phyloP scores from a whole-genome alignment of 768 basidiomycete species.

The Mycena vitilis region DNA sequence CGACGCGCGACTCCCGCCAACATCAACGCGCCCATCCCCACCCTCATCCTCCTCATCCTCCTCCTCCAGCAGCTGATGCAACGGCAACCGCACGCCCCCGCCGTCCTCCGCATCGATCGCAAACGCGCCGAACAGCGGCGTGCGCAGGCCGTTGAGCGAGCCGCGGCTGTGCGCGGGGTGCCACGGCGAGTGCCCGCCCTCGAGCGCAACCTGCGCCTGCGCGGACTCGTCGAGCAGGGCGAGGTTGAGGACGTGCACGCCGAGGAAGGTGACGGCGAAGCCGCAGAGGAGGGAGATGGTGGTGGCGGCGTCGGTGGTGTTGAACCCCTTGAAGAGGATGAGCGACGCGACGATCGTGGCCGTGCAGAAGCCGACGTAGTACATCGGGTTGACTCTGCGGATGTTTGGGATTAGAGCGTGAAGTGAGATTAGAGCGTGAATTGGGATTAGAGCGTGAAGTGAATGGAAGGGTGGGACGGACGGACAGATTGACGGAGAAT shows the following conservation, averaged over 20 bases:
- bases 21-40: too few relatives aligned
- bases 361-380: constrained; percentile 93
- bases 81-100: constrained; percentile 62
- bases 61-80: constrained; percentile 75
- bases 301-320: constrained; percentile 83
- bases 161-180: neutral
- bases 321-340: constrained; percentile 97
- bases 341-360: constrained; percentile 93
- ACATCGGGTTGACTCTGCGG: neutral
- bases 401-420: constrained; percentile 71
- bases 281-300: constrained; percentile 74
- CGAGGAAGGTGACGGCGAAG: constrained; percentile 47
- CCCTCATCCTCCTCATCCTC: constrained; percentile 39
- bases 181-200: constrained; percentile 48
- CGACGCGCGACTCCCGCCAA: too few relatives aligned
- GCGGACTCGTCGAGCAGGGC: constrained; percentile 26
- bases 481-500: constrained; percentile 97
- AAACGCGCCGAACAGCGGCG: constrained; percentile 72
- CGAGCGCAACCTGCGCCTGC: neutral
- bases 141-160: constrained; percentile 52
- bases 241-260: constrained; percentile 35
- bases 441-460: neutral
- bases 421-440: constrained; percentile 92
- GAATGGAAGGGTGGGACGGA: constrained; percentile 29
- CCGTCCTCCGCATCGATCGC: constrained; percentile 42